Evolutionary conservation across 2,329 filamentous ascomycete genomes (phyloP).

Genomic region (Aureobasidium sp.): DNA sequence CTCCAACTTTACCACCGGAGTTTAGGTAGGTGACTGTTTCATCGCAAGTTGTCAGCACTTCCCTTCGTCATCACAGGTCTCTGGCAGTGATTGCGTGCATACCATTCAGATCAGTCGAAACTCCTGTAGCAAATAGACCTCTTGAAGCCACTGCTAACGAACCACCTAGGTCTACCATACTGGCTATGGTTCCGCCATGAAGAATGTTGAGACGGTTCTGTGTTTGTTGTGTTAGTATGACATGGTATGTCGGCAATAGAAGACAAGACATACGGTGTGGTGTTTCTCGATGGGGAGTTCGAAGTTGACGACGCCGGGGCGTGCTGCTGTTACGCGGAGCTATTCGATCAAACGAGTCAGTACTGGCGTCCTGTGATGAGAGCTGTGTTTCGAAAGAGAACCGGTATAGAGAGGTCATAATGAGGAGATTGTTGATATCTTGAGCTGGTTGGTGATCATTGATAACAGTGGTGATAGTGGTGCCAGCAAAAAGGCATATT

Average conservation of each 20-base stretch:
- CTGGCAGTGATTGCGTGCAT: slow-evolving; percentile 7
- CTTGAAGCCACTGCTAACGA: slow-evolving; percentile 57
- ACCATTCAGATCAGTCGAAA: slow-evolving; percentile 58
- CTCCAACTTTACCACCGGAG: slow-evolving; percentile 55
- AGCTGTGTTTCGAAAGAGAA: no score
- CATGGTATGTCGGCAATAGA: neutral
- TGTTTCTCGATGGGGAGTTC: slow-evolving; percentile 66
- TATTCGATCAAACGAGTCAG: slow-evolving; percentile 25
- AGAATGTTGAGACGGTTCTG: slow-evolving; percentile 70
- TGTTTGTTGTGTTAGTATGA: neutral
- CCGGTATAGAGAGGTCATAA: no score
- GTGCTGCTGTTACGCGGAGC: slow-evolving; percentile 59
- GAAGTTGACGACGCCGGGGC: slow-evolving; percentile 62
- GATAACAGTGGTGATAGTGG: neutral
- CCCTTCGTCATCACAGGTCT: no score
- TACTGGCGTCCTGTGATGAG: no score
- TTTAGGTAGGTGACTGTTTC: slow-evolving; percentile 52
- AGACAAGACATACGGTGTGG: slow-evolving; percentile 53
- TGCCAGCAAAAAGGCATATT: neutral
- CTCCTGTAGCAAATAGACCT: slow-evolving; percentile 57
- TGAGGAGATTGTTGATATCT: no score
- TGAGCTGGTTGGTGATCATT: no score
- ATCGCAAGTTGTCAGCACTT: neutral
- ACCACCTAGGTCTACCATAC: slow-evolving; percentile 61
- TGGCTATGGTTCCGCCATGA: slow-evolving; percentile 71